These are phyloP conservation scores for Botrytis tulipae DNA, from an alignment of 2,329 filamentous ascomycete genomes.

Conservation along the genomic window DNA sequence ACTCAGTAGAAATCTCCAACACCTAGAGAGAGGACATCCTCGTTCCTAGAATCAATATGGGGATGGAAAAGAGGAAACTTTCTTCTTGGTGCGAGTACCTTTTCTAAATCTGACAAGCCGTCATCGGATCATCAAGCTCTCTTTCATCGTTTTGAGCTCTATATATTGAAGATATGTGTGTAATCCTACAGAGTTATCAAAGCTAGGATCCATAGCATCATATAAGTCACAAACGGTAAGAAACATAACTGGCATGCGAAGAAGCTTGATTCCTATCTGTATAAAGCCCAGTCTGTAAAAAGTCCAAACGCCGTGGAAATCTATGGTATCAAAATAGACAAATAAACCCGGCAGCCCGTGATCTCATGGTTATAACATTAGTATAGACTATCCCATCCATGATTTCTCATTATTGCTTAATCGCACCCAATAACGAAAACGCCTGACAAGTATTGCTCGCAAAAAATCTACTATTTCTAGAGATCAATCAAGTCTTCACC, in stretches of 20 bases:
- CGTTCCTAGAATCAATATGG: too few relatives aligned
- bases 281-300: not conserved
- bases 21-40: too few relatives aligned
- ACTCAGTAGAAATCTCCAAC: too few relatives aligned
- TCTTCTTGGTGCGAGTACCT: too few relatives aligned
- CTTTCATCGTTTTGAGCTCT: not conserved
- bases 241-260: too few relatives aligned
- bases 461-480: fast-evolving
- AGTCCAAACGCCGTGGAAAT: not conserved
- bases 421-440: too few relatives aligned
- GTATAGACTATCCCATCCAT: too few relatives aligned
- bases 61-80: too few relatives aligned
- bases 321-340: not conserved
- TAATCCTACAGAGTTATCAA: not conserved
- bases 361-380: too few relatives aligned
- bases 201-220: not conserved
- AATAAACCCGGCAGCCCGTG: fast-evolving
- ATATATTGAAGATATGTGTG: fast-evolving
- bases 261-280: not conserved
- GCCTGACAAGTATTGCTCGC: not conserved
- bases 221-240: too few relatives aligned
- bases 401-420: too few relatives aligned
- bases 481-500: not conserved
- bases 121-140: not conserved
- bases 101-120: not conserved